Conservation (phyloP, 805 yeast species). For the Hemisphaericaspora nanyangensis region DNA sequence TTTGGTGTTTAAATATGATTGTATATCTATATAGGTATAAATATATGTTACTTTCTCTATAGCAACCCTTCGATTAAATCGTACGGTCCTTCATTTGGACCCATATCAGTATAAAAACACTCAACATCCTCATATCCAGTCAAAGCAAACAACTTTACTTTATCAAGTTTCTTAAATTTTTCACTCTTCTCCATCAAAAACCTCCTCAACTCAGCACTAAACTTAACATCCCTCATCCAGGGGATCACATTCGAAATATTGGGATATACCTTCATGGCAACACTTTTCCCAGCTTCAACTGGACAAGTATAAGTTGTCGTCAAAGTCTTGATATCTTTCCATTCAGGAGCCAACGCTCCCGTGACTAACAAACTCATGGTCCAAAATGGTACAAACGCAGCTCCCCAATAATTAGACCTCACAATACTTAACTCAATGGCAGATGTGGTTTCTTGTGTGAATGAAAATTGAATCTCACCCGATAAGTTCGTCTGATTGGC, state of each 20-base stretch:
- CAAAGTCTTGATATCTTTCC: not conserved
- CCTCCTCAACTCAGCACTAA: slow-evolving; percentile 1
- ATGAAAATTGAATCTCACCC: slow-evolving; percentile 4
- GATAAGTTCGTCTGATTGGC: not conserved
- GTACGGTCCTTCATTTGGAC: not conserved
- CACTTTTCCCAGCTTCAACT: slow-evolving; percentile 6
- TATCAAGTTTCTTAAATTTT: not conserved
- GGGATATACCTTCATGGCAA: slow-evolving; percentile 5
- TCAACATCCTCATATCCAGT: slow-evolving; percentile 10
- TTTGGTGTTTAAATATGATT: no score
- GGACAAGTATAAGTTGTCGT: slow-evolving; percentile 4
- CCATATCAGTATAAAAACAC: slow-evolving; percentile 3
- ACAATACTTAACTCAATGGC: slow-evolving; percentile 1
- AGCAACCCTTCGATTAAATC: no score
- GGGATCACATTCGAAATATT: not conserved
- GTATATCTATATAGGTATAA: no score
- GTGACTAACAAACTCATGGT: slow-evolving; percentile 3
- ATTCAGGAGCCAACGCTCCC: slow-evolving; percentile 5
- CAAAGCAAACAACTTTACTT: slow-evolving; percentile 1
- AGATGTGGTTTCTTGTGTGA: not conserved
- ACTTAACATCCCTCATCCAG: slow-evolving; percentile 2
- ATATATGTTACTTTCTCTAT: no score
- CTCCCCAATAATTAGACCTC: slow-evolving; percentile 3
- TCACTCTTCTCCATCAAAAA: not conserved
- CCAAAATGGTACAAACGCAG: not conserved